Conservation (phyloP, 305 asterid species). For the Petunia hybrid region DNA sequence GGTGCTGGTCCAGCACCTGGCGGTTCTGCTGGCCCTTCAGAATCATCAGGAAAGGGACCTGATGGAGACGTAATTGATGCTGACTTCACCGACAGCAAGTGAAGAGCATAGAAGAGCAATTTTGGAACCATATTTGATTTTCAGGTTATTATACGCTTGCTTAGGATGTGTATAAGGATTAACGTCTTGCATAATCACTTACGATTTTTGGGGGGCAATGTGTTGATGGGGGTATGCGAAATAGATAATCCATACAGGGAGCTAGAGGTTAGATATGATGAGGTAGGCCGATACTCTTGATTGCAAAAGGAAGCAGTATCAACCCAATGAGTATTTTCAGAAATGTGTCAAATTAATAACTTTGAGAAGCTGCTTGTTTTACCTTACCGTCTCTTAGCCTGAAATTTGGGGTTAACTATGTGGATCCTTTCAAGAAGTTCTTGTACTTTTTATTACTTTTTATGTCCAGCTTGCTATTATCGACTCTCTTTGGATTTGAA, state of each 20-base stretch:
- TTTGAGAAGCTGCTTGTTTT: conserved; percentile 1
- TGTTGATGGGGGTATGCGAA: conserved; percentile 4
- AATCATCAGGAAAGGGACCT: conserved; percentile 67
- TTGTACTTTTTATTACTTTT: not conserved
- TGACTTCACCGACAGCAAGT: conserved; percentile 94
- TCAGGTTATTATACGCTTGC: conserved; percentile 19
- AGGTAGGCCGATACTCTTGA: conserved; percentile 16
- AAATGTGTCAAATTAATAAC: not conserved
- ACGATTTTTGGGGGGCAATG: not conserved
- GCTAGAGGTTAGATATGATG: conserved; percentile 13
- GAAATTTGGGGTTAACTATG: not conserved
- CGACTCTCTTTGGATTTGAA: not conserved
- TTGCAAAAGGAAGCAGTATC: not conserved
- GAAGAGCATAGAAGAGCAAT: conserved; percentile 40
- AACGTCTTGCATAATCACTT: conserved; percentile 17
- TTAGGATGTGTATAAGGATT: conserved; percentile 28
- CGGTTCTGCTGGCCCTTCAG: conserved; percentile 57
- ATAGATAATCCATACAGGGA: not conserved
- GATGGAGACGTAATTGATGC: conserved; percentile 97
- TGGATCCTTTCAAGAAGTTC: not conserved
- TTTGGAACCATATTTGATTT: conserved; percentile 25
- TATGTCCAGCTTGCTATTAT: not conserved
- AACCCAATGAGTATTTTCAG: not conserved
- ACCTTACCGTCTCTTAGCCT: not conserved
- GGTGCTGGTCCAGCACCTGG: conserved; percentile 77